Evolutionary conservation across 2,329 filamentous ascomycete species (phyloP), one percentile per base, ranked within the genome.

Genomic region (Emmonsiellopsis sp.): DNA sequence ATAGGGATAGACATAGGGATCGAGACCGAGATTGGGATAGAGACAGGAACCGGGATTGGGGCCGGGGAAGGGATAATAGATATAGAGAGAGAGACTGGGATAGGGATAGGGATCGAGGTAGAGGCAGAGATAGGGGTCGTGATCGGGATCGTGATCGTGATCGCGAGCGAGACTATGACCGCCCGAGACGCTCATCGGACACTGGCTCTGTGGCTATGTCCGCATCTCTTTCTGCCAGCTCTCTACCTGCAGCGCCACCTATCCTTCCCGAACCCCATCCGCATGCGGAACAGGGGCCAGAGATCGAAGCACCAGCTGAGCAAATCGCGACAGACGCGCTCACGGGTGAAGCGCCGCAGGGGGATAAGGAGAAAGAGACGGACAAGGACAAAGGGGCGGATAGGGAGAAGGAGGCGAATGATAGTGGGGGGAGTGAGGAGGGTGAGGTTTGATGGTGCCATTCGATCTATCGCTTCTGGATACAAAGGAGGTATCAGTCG

Each of bases 401-500:
- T 45, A 44, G 50, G 32, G 51, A 55, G 41, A 53, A 59, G 38
- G 60, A 51, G 7, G 58, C 59, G 44, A 62, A 60, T 50, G 68
- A 70, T 42, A 69, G 64, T 6, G 69, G 64, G 31, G 70, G 71
- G 3, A 73, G 71, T 51, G 72, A 74, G 57, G 72, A 73, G 52
- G 71, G 72, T 11, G 72, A 74, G 55, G 61, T 73, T 37, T 73
- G 57, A 57, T 34, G 15, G 15, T 11, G 20, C 20, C 20, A 26
- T 26, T 26, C 20, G 20, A 26, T 26, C 20, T 26, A 26, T 26
- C 20, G 20, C 20, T 26, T 26, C 20, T 26, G 20, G 20, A n/a
- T n/a, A n/a, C n/a, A n/a, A n/a, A n/a, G n/a, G n/a, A n/a, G n/a
- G n/a, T n/a, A n/a, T n/a, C n/a, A n/a, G n/a, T n/a, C n/a, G n/a